A percentile compares a stretch with the other conserved stretches of the same genome.
Evolutionary conservation across 2,329 filamentous ascomycete species (phyloP).

Genomic region (Fusarium coicis): DNA sequence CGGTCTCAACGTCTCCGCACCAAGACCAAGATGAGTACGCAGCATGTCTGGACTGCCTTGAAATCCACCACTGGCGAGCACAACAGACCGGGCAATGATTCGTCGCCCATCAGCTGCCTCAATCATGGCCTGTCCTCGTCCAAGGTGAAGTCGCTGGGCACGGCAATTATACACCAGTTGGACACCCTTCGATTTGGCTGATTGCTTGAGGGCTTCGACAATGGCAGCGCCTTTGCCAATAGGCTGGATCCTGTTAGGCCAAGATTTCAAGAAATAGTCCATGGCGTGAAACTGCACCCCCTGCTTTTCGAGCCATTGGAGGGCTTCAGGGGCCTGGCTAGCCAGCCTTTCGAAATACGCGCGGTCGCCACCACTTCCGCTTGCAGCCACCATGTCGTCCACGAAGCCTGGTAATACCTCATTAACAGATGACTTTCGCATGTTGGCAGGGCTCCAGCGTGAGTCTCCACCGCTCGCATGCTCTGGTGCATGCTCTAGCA

Average conservation of each 20-base stretch:
- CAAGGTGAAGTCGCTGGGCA: neutral
- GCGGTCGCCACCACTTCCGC: neutral
- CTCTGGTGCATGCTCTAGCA: slow-evolving; percentile 24
- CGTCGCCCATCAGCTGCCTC: neutral
- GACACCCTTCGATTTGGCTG: neutral
- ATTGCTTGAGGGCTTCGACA: neutral
- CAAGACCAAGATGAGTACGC: neutral
- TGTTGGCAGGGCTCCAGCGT: slow-evolving; percentile 23
- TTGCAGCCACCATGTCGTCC: neutral
- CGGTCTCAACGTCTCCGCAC: neutral
- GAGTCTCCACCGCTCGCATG: slow-evolving; percentile 19
- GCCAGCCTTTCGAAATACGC: neutral
- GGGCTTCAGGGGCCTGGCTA: neutral
- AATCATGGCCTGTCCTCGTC: neutral
- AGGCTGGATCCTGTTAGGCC: neutral
- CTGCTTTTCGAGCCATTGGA: neutral
- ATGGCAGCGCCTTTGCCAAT: neutral
- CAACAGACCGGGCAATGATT: neutral
- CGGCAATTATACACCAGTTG: neutral
- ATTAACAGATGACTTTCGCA: slow-evolving; percentile 24
- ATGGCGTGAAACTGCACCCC: neutral
- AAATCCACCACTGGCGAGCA: neutral
- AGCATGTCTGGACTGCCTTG: neutral
- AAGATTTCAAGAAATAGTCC: neutral
- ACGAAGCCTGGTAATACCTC: slow-evolving; percentile 5